Base-by-base conservation (phyloP, 805 yeast species). In the Candida maesae region DNA sequence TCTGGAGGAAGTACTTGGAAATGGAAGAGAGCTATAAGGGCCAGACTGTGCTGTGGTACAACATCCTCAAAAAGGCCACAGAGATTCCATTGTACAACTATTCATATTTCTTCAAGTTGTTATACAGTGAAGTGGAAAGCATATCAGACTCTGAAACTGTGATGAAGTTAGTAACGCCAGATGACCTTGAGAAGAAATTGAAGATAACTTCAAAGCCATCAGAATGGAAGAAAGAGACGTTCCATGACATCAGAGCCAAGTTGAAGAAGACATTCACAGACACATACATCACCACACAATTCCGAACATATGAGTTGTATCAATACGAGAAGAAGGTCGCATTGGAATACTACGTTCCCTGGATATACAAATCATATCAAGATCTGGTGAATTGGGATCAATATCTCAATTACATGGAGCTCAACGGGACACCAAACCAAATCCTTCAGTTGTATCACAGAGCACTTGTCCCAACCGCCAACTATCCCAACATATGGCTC, bases 31-130 rank as follows among this genome's bases (percentile, higher is more conserved):
- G 67, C 39, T 65, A 65, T 34, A 54, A 64, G 17, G 60, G 60
- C 14, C 49, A 54, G 38, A 42, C 50, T 13, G 14, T 33, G 17
- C 47, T 47, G 26, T 50, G 49, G 39, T 60, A 40, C 40, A 50
- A 55, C 33, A 52, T 81, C 12, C 53, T 79, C 24, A 61, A 84
- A 43, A 63, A 71, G 27, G 54, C 72, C 9, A 56, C 78, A 16
- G 84, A 79, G 46, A 55, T 80, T 0, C 87, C 87, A 0, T 47
- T 73, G 11, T 76, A 78, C 55, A 74, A 76, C 49, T 79, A 68
- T 51, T 61, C 73, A 10, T 63, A 66, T 35, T 74, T 76, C 45
- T 75, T 66, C 59, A 63, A 66, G 38, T 51, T 61, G 14, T 62
- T 58, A 11, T 52, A 67, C 12, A 45, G 72, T 1, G 70, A 70